Percentiles rank a stretch among this genome's conserved stretches.
Conservation (phyloP, 352 stramenopile species). For the Phytophthora pseudosyringae region DNA sequence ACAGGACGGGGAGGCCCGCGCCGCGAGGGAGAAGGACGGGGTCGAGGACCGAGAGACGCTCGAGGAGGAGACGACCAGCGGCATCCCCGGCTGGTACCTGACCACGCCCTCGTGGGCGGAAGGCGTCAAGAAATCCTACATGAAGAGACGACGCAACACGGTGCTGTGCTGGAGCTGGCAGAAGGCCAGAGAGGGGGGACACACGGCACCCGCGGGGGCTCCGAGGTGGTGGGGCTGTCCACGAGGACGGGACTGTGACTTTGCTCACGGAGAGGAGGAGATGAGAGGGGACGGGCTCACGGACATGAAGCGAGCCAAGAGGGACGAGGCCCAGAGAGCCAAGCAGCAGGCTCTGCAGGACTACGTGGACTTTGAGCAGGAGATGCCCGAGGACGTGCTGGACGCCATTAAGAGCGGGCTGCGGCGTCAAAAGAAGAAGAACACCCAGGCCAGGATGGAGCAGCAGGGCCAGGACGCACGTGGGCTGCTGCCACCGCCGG, state of each 20-base stretch:
- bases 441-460: slow-evolving; percentile 30
- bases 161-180: slow-evolving; percentile 77
- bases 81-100: slow-evolving; percentile 86
- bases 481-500: slow-evolving; percentile 34
- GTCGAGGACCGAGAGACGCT: slow-evolving; percentile 70
- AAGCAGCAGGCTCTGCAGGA: slow-evolving; percentile 72
- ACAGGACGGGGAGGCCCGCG: slow-evolving; percentile 58
- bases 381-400: slow-evolving; percentile 67
- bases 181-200: slow-evolving; percentile 58
- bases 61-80: slow-evolving; percentile 84
- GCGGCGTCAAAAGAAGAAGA: slow-evolving; percentile 54
- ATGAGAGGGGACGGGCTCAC: slow-evolving; percentile 68
- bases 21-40: slow-evolving; percentile 51
- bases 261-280: slow-evolving; percentile 85
- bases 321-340: slow-evolving; percentile 50
- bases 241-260: slow-evolving; percentile 81
- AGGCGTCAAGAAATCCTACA: slow-evolving; percentile 83
- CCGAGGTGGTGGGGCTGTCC: slow-evolving; percentile 86
- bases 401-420: slow-evolving; percentile 75
- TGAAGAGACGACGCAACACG: slow-evolving; percentile 87
- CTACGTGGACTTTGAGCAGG: slow-evolving; percentile 81
- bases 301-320: slow-evolving; percentile 77
- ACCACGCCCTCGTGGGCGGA: slow-evolving; percentile 85
- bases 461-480: slow-evolving; percentile 22
- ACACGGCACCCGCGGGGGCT: slow-evolving; percentile 46